Evolutionary conservation across 345 rosid species (phyloP).

Genomic region (Aethionema arabicum): DNA sequence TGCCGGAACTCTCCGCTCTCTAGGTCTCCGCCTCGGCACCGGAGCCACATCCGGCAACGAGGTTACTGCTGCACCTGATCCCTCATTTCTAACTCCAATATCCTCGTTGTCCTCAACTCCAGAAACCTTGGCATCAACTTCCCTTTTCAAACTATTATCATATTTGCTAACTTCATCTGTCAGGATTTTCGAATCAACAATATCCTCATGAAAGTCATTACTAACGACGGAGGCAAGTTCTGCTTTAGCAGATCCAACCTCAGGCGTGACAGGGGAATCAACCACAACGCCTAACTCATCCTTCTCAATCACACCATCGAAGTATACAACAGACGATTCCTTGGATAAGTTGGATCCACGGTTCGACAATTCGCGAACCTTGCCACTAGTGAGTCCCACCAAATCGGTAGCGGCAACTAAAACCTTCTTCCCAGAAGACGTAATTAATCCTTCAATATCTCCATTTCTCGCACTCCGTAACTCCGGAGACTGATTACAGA

Average conservation of each 20-base stretch:
- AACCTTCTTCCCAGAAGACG: slow-evolving; percentile 59
- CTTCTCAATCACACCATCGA: slow-evolving; percentile 23
- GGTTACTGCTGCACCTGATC: slow-evolving; percentile 16
- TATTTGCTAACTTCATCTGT: slow-evolving; percentile 17
- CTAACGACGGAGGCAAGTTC: slow-evolving; percentile 19
- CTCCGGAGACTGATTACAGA: slow-evolving; percentile 53
- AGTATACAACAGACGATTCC: slow-evolving; percentile 68
- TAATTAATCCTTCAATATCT: slow-evolving; percentile 56
- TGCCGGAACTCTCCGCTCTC: slow-evolving; percentile 90
- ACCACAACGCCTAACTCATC: not conserved
- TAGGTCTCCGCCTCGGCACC: slow-evolving; percentile 66
- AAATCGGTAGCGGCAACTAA: slow-evolving; percentile 74
- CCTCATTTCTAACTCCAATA: slow-evolving; percentile 25
- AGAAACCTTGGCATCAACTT: slow-evolving; percentile 27
- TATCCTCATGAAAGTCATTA: slow-evolving; percentile 15
- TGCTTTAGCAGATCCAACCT: slow-evolving; percentile 23
- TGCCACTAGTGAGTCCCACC: slow-evolving; percentile 77
- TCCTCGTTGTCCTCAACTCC: slow-evolving; percentile 23
- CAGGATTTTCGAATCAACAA: slow-evolving; percentile 25
- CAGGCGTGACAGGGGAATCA: slow-evolving; percentile 10
- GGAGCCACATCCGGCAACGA: slow-evolving; percentile 25
- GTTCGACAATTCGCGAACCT: slow-evolving; percentile 48
- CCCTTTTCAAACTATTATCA: slow-evolving; percentile 26
- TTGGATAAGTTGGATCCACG: slow-evolving; percentile 56
- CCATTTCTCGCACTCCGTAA: slow-evolving; percentile 45